A percentile compares a stretch with the other conserved stretches of the same genome.
These are phyloP conservation scores for Aspergillus saccharolyticus DNA, from an alignment of 495 filamentous ascomycete genomes.

Conservation along the genomic window DNA sequence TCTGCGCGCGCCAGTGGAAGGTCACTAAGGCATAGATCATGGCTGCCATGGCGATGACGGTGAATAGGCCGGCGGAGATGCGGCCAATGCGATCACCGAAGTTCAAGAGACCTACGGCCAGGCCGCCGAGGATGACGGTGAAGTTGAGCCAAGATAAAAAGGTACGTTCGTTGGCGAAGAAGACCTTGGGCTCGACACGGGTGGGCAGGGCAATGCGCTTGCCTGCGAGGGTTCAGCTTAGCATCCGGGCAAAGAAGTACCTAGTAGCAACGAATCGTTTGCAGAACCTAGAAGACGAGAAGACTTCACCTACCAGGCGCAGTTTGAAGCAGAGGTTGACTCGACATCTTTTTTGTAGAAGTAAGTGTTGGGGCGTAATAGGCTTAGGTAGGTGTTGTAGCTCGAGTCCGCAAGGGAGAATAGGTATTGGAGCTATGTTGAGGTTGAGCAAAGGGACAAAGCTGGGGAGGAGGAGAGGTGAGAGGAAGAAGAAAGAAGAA, in stretches of 20 bases:
- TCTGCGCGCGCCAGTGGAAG: constrained; percentile 94
- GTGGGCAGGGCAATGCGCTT: constrained; percentile 98
- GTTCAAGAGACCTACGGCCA: constrained; percentile 94
- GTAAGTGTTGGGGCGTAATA: background rate
- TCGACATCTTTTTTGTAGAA: constrained; percentile 62
- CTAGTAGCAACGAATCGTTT: too few species aligned
- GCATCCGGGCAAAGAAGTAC: background rate
- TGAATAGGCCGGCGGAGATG: constrained; percentile 90
- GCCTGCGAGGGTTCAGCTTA: constrained; percentile 45
- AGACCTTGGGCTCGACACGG: constrained; percentile 98
- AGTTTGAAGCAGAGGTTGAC: constrained; percentile 87
- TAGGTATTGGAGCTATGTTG: background rate
- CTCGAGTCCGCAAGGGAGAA: background rate
- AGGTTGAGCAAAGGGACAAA: background rate
- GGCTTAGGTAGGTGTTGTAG: background rate
- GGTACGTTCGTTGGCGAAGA: constrained; percentile 99
- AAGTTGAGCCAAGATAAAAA: constrained; percentile 99
- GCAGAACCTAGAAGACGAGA: too few species aligned
- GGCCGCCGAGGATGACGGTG: constrained; percentile 92
- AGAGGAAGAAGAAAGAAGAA: background rate
- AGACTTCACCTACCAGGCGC: constrained; percentile 52
- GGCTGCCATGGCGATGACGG: constrained; percentile 85
- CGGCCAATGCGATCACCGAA: constrained; percentile 92
- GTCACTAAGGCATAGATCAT: constrained; percentile 95
- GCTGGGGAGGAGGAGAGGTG: background rate